These are phyloP conservation scores for Carex pumila DNA, from an alignment of 176 grass and related monocot species.

Conservation along the genomic window DNA sequence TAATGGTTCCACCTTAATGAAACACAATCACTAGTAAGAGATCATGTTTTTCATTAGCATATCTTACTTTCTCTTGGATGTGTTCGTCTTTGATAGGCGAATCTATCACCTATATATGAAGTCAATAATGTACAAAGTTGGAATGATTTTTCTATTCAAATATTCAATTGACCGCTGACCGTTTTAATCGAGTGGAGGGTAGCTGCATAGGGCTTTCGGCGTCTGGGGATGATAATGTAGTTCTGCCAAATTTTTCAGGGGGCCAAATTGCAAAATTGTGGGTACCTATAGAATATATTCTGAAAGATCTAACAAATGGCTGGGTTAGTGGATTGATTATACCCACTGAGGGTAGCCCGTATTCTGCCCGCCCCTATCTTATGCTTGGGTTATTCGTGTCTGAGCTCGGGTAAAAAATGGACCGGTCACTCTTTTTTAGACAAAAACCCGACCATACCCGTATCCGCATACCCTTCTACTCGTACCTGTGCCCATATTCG, in stretches of 20 bases:
- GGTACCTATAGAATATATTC: not conserved
- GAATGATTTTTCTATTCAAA: not conserved
- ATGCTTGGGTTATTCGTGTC: no score
- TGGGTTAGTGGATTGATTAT: no score
- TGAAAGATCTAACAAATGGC: not conserved
- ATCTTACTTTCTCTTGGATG: not conserved
- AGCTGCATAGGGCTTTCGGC: not conserved
- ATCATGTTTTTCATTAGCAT: not conserved
- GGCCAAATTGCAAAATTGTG: not conserved
- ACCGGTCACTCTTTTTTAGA: no score
- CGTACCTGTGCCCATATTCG: no score
- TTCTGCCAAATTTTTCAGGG: not conserved
- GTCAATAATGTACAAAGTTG: not conserved
- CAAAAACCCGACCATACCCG: no score
- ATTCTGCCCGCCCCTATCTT: no score
- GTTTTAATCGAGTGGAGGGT: not conserved
- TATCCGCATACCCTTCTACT: no score
- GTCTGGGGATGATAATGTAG: not conserved
- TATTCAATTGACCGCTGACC: not conserved
- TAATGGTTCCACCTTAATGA: not conserved
- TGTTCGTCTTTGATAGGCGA: not conserved
- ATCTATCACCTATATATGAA: not conserved
- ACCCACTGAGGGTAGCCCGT: no score
- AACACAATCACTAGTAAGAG: not conserved
- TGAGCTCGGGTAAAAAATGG: no score